Conservation (phyloP, 2,329 filamentous ascomycete genomes). For the Aspergillus eucalypticola region DNA sequence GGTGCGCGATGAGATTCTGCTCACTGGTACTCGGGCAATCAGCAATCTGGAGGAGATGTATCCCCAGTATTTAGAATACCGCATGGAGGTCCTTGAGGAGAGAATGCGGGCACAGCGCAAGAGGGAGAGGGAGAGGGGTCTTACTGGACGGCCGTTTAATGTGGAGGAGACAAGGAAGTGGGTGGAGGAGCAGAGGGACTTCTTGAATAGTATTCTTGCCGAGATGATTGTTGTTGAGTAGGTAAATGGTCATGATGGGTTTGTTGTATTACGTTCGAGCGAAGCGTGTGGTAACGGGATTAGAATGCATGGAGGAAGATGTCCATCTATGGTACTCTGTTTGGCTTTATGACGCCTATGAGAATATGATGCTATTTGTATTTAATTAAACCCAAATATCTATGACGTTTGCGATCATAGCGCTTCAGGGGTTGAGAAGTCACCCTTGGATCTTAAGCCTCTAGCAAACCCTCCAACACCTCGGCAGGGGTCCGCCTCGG, state of each 20-base stretch:
- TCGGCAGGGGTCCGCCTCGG: slow-evolving; percentile 31
- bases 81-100: slow-evolving; percentile 60
- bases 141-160: slow-evolving; percentile 23
- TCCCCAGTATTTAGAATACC: slow-evolving; percentile 59
- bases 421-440: no score
- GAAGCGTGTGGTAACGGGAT: no score
- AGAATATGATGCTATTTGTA: no score
- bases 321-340: no score
- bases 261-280: no score
- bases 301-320: no score
- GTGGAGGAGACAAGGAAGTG: slow-evolving; percentile 32
- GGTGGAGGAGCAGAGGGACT: slow-evolving; percentile 33
- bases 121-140: slow-evolving; percentile 29
- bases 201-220: slow-evolving; percentile 39
- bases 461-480: slow-evolving; percentile 20
- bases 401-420: no score
- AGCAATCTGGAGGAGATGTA: slow-evolving; percentile 59
- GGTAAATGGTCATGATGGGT: accelerated
- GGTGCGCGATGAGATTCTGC: slow-evolving; percentile 58
- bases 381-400: no score
- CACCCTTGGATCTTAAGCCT: background rate
- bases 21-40: slow-evolving; percentile 59
- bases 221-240: slow-evolving; percentile 24
- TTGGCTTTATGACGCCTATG: no score
- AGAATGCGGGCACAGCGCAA: slow-evolving; percentile 51